phyloP scores from a whole-genome alignment of 768 basidiomycete genomes.

The Heimioporus sp. region DNA sequence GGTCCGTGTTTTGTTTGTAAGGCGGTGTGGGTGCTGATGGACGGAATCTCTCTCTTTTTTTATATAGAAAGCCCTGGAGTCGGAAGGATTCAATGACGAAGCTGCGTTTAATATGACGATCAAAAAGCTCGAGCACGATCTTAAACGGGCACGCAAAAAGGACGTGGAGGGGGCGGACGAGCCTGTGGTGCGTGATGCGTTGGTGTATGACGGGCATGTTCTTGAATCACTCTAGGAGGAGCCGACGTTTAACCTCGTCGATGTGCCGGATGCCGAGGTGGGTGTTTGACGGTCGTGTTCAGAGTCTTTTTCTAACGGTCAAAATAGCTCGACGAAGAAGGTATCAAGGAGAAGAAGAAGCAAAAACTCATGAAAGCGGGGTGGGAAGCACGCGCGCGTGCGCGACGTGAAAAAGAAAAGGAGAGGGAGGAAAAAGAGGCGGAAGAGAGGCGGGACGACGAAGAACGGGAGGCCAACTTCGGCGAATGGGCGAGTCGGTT shows the following conservation, averaged over 20 bases:
- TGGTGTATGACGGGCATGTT: not conserved
- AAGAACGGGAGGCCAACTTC: slow-evolving; percentile 71
- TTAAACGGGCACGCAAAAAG: slow-evolving; percentile 80
- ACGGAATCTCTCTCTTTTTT: no score
- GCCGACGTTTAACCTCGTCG: slow-evolving; percentile 85
- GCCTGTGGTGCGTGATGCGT: slow-evolving; percentile 37
- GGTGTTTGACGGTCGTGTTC: slow-evolving; percentile 6
- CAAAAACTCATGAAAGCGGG: slow-evolving; percentile 93
- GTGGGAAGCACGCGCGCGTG: slow-evolving; percentile 84
- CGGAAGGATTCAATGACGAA: slow-evolving; percentile 77
- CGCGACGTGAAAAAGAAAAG: slow-evolving; percentile 82
- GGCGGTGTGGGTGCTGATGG: not conserved
- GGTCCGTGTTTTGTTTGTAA: no score
- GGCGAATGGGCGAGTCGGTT: slow-evolving; percentile 71
- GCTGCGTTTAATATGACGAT: slow-evolving; percentile 76
- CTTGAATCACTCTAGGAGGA: slow-evolving; percentile 53
- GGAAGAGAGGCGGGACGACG: slow-evolving; percentile 62
- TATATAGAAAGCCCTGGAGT: slow-evolving; percentile 52
- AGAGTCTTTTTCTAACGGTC: not conserved
- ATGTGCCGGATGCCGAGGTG: slow-evolving; percentile 87
- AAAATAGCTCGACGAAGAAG: slow-evolving; percentile 79
- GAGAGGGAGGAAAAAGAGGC: slow-evolving; percentile 69
- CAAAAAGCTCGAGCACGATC: slow-evolving; percentile 78
- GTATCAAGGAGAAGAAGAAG: slow-evolving; percentile 90
- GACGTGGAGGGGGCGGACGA: slow-evolving; percentile 74